Conservation (phyloP, 352 stramenopile species). For the Phytophthora cajani region DNA sequence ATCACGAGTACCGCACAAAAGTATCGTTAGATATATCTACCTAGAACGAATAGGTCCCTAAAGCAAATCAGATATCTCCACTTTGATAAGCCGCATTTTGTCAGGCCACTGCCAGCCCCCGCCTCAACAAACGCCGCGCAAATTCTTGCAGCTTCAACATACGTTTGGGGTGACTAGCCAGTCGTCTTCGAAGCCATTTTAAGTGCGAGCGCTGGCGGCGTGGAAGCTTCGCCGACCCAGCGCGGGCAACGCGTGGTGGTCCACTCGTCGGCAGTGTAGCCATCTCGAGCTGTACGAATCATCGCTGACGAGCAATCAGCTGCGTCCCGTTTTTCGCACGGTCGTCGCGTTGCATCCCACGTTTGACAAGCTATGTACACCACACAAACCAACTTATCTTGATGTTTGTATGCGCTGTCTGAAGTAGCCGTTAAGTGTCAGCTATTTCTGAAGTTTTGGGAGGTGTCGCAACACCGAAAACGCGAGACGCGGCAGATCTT, state of each 20-base stretch:
- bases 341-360: conserved; percentile 11
- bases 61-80: no score
- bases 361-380: conserved; percentile 6
- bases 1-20: neutral
- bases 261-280: neutral
- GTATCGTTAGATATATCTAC: conserved; percentile 9
- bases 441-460: conserved; percentile 29
- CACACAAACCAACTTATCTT: conserved; percentile 5
- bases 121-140: neutral
- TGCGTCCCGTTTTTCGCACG: neutral
- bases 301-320: conserved; percentile 11
- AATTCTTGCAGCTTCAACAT: neutral
- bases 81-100: no score
- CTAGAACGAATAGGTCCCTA: conserved; percentile 4
- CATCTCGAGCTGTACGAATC: conserved; percentile 22
- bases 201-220: conserved; percentile 2
- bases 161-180: neutral
- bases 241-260: conserved; percentile 6
- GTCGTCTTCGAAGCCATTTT: neutral
- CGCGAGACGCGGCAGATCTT: conserved; percentile 20
- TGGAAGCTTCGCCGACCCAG: conserved; percentile 18
- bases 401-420: conserved; percentile 3
- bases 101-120: neutral
- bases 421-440: neutral
- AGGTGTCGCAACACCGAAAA: conserved; percentile 26